Base-by-base conservation (phyloP, 2,329 filamentous ascomycete species). In the Alternaria infectoria region DNA sequence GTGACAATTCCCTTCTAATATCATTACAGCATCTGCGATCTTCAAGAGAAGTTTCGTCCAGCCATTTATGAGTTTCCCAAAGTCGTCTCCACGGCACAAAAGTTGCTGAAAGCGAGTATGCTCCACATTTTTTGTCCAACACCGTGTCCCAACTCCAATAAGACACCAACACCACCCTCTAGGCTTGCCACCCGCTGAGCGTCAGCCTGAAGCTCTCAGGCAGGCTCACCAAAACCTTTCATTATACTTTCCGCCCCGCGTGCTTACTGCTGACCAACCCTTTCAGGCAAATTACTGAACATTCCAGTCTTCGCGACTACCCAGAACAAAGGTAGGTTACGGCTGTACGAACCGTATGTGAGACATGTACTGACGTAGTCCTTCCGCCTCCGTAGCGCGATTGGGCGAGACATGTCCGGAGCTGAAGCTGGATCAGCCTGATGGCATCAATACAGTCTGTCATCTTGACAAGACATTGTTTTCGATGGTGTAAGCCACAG, bases 21-120 rank as follows among this genome's bases (percentile, higher is more conserved):
- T 59, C 11, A 19, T 55, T 7, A 36, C 63, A 97, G 94, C 75
- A 88, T 98, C 77, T 98, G 95, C 83, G 95, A 98, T 77, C 86
- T 98, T 67, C 95, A 98, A 83, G 95, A 97, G 71, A 96, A 93
- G 80, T 98, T 98, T 82, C 88, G 93, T 65, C 84, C 85, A 9
- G 90, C 90, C 59, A 97, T 98, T 73, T 88, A 90, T 82, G 90
- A 96, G 77, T 97, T 94, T 77, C 88, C 92, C 67, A 93, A 91
- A 78, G 87, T 97, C 28, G 77, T 86, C 58, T 76, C 81, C 11
- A 86, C 84, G 1, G 82, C 84, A 10, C 82, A 85, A 69, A 86
- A 86, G 74, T 77, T 86, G 69, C 80, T 86, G 30, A 81, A 79
- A 77, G 84, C 84, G 11, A 81, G 82, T 82, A 78, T 32, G 77